A percentile compares a stretch with the other conserved stretches of the same genome.
phyloP scores from a whole-genome alignment of 2,329 filamentous ascomycete genomes.

The Cyanodermella asteris region DNA sequence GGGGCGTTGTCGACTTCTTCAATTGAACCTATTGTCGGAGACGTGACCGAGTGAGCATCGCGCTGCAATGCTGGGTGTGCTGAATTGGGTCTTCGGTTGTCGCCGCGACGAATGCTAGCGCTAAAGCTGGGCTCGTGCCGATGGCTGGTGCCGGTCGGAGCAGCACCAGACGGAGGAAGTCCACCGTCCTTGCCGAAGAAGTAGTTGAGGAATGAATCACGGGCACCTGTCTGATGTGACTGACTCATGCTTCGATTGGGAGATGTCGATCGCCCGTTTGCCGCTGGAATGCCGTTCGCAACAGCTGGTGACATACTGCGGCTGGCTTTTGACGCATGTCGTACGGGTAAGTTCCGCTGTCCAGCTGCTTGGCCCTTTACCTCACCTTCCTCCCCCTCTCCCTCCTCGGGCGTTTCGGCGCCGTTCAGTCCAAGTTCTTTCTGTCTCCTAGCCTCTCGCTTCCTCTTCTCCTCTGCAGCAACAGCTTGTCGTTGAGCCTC shows the following conservation, averaged over 20 bases:
- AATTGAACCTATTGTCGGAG: too few species aligned
- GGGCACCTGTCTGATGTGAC: conserved; percentile 41
- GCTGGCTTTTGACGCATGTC: conserved; percentile 36
- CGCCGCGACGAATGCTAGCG: conserved; percentile 57
- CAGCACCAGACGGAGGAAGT: conserved; percentile 20
- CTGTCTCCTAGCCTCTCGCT: conserved; percentile 58
- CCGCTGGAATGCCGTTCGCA: conserved; percentile 37
- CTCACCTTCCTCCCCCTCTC: conserved; percentile 41
- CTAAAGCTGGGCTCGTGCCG: conserved; percentile 60
- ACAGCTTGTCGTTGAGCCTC: conserved; percentile 71
- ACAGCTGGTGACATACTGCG: conserved; percentile 71
- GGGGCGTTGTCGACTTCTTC: too few species aligned
- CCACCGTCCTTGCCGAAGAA: conserved; percentile 92
- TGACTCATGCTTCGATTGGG: too few species aligned
- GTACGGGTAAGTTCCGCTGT: conserved; percentile 29
- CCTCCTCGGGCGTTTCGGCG: conserved; percentile 41
- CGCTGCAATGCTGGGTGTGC: conserved; percentile 16
- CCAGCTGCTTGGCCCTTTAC: conserved; percentile 36
- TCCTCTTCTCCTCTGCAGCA: conserved; percentile 65
- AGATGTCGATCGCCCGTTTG: conserved; percentile 44
- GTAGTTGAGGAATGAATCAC: conserved; percentile 91
- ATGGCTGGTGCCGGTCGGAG: conserved; percentile 33
- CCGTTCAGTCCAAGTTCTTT: conserved; percentile 69
- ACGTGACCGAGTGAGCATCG: too few species aligned
- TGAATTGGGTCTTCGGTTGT: too few species aligned